These are phyloP conservation scores for Dendrostoma leiphaemia DNA, from an alignment of 2,329 filamentous ascomycete species.

Conservation along the genomic window DNA sequence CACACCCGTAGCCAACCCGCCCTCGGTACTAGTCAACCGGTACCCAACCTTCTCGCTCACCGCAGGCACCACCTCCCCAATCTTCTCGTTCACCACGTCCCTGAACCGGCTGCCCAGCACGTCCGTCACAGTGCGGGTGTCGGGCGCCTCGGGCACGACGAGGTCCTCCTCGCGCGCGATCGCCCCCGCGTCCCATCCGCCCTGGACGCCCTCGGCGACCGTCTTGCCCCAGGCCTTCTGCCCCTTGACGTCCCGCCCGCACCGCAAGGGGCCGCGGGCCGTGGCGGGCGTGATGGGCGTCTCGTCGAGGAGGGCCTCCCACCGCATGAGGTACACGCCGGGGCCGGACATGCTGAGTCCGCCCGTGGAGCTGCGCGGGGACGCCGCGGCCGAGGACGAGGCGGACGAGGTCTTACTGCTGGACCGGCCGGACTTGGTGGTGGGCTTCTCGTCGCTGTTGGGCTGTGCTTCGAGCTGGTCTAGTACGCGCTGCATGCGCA, in stretches of 20 bases:
- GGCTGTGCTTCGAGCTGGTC: slow-evolving; percentile 2
- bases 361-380: background rate
- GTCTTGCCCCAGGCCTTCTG: slow-evolving; percentile 42
- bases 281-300: slow-evolving; percentile 64
- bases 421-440: background rate
- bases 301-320: slow-evolving; percentile 70
- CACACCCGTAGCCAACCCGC: background rate
- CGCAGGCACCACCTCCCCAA: slow-evolving; percentile 8
- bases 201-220: slow-evolving; percentile 27
- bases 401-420: slow-evolving; percentile 18
- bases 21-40: background rate
- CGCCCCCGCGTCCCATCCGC: slow-evolving; percentile 18
- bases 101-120: slow-evolving; percentile 11
- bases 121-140: slow-evolving; percentile 7
- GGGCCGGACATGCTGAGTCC: slow-evolving; percentile 54
- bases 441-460: background rate
- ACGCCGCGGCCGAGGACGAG: slow-evolving; percentile 1
- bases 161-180: slow-evolving; percentile 13
- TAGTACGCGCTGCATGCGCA: slow-evolving; percentile 30
- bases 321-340: slow-evolving; percentile 69
- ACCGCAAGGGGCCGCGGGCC: slow-evolving; percentile 49
- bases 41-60: background rate
- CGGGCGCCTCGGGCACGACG: slow-evolving; percentile 11
- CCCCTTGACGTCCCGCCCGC: slow-evolving; percentile 50
- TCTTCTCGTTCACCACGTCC: slow-evolving; percentile 6